Evolutionary conservation across 1,139 yeast species (phyloP).

Genomic region (Debaryomyces coudertii): DNA sequence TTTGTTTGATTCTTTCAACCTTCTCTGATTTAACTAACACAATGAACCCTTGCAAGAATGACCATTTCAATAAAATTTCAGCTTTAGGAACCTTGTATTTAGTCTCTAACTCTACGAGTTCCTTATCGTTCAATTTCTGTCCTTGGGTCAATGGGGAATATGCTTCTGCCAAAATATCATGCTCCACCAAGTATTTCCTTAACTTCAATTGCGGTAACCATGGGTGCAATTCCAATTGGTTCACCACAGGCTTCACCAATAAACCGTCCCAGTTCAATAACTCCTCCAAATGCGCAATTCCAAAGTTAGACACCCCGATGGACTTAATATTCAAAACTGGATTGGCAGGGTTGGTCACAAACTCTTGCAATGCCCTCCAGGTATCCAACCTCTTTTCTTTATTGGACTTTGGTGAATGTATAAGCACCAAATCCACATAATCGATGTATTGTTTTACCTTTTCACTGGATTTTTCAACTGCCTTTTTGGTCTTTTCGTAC

Average conservation of each 20-base stretch:
- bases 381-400: slow-evolving; percentile 38
- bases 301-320: slow-evolving; percentile 49
- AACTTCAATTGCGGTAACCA: slow-evolving; percentile 46
- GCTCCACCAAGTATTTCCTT: slow-evolving; percentile 37
- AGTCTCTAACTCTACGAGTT: slow-evolving; percentile 34
- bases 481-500: slow-evolving; percentile 57
- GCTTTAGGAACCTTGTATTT: slow-evolving; percentile 27
- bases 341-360: slow-evolving; percentile 30
- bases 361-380: slow-evolving; percentile 47
- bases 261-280: slow-evolving; percentile 38
- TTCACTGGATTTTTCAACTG: slow-evolving; percentile 43
- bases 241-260: slow-evolving; percentile 41
- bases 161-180: slow-evolving; percentile 61
- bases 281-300: slow-evolving; percentile 39
- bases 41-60: slow-evolving; percentile 58
- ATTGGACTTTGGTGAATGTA: slow-evolving; percentile 38
- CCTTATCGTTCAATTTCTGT: slow-evolving; percentile 53
- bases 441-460: slow-evolving; percentile 40
- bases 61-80: slow-evolving; percentile 41
- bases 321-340: slow-evolving; percentile 33
- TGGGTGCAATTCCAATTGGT: slow-evolving; percentile 52
- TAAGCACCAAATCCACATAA: slow-evolving; percentile 48
- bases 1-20: slow-evolving; percentile 44
- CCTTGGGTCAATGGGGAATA: slow-evolving; percentile 74
- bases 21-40: slow-evolving; percentile 74